These are phyloP conservation scores for Neofusicoccum kwambonambiense DNA, from an alignment of 2,329 filamentous ascomycete genomes.

Conservation along the genomic window DNA sequence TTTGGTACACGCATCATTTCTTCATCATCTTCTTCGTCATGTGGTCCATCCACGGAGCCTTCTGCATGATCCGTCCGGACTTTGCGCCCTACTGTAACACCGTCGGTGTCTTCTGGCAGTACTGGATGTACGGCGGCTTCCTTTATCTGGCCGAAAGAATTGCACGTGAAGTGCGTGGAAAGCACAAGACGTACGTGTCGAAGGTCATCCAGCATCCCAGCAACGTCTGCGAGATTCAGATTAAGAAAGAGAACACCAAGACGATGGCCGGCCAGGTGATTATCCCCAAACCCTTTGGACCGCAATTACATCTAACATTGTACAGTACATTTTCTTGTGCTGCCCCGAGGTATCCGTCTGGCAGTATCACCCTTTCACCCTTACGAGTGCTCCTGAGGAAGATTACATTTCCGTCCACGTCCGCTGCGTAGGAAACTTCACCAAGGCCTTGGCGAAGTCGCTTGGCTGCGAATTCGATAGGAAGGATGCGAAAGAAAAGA, in stretches of 20 bases:
- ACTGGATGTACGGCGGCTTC: conserved; percentile 83
- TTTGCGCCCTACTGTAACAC: conserved; percentile 74
- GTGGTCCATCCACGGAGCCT: conserved; percentile 86
- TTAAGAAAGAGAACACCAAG: conserved; percentile 85
- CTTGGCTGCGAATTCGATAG: conserved; percentile 74
- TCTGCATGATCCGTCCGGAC: conserved; percentile 88
- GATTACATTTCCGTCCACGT: conserved; percentile 88
- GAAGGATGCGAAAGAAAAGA: conserved; percentile 30
- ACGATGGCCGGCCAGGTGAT: conserved; percentile 61
- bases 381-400: conserved; percentile 84
- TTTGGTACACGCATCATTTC: conserved; percentile 89
- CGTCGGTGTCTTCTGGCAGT: conserved; percentile 83
- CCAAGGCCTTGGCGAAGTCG: conserved; percentile 64
- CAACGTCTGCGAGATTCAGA: conserved; percentile 87
- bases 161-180: conserved; percentile 73
- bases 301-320: not conserved
- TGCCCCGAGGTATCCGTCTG: conserved; percentile 82
- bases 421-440: conserved; percentile 80
- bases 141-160: conserved; percentile 77
- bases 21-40: conserved; percentile 88
- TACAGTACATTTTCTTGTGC: conserved; percentile 78
- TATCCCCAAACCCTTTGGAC: conserved; percentile 41
- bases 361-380: conserved; percentile 86
- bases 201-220: conserved; percentile 88
- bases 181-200: conserved; percentile 81